phyloP scores from a whole-genome alignment of 495 filamentous ascomycete genomes.

The Penicillium maclennaniae region DNA sequence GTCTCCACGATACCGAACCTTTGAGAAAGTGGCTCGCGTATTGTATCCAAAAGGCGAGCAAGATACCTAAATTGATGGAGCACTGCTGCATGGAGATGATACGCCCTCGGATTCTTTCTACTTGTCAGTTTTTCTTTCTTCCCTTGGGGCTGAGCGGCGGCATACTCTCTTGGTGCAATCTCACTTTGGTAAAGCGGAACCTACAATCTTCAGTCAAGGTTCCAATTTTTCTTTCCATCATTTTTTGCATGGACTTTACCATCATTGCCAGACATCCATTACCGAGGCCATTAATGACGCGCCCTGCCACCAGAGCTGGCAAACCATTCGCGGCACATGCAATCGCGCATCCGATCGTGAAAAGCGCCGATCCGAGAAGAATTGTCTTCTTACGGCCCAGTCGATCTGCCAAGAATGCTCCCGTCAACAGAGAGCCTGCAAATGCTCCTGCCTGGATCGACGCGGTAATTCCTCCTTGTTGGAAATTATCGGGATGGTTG shows the following conservation, averaged over 20 bases:
- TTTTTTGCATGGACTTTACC: background rate
- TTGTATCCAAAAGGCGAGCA: constrained; percentile 23
- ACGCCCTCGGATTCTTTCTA: constrained; percentile 15
- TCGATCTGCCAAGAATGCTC: constrained; percentile 17
- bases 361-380: constrained; percentile 15
- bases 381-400: constrained; percentile 21
- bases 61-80: constrained; percentile 17
- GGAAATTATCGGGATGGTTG: constrained; percentile 18
- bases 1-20: constrained; percentile 18
- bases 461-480: constrained; percentile 23
- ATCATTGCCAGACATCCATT: constrained; percentile 27
- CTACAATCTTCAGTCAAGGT: too few species aligned
- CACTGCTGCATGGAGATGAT: constrained; percentile 17
- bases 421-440: constrained; percentile 20
- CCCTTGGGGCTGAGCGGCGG: too few species aligned
- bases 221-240: too few species aligned
- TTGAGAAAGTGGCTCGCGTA: too few species aligned
- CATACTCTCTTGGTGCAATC: constrained; percentile 19
- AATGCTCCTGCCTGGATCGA: constrained; percentile 20
- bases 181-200: constrained; percentile 26
- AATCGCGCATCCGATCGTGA: constrained; percentile 21
- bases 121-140: too few species aligned
- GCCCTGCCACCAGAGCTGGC: constrained; percentile 14
- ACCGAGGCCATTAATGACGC: constrained; percentile 22
- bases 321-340: constrained; percentile 18